Base-by-base conservation (phyloP, 2,329 filamentous ascomycete genomes). In the Aspergillus fischeri region DNA sequence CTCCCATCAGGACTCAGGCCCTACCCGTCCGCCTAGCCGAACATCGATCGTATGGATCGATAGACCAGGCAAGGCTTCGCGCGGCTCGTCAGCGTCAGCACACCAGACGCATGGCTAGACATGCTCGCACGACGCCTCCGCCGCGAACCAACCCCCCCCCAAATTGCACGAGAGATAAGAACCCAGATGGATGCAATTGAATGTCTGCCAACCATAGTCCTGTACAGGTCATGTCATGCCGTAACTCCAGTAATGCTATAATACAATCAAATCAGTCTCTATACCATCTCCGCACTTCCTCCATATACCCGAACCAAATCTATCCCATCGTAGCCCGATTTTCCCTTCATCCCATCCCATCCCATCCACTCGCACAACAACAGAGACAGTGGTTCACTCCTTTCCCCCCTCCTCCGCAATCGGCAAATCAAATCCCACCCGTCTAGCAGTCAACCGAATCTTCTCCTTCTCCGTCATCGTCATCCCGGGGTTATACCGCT, bases 401-500 rank as follows among this genome's bases (percentile, higher is more conserved):
- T 61, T 60, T 14, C 9, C 55, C 8, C 10, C 10, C 49, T 61
- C 64, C 53, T 74, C 86, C 75, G 90, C 86, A 32, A 83, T 73
- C 0, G 93, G 93, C 75, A 97, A 72, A 75, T 97, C 83, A 88
- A 97, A 91, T 20, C 93, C 94, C 44, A 97, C 92, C 70, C 90
- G 85, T 75, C 91, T 81, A 8, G 94, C 94, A 54, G 90, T 89
- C 78, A 97, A 78, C 57, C 91, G 79, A 45, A 97, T 86, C 59
- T 90, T 82, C 78, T 97, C 92, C 70, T 86, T 82, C 75, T 95
- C 86, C 71, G 89, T 86, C 88, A 96, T 90, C 64, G 85, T 84
- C 86, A 95, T 91, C 20, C 92, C 92, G 0, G 92, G 92, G 74
- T 97, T 97, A 77, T 99, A 97, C 66, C 92, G 83, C 76, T 97